phyloP scores from a whole-genome alignment of 495 filamentous ascomycete genomes.

The Aspergillus coremiiformis region DNA sequence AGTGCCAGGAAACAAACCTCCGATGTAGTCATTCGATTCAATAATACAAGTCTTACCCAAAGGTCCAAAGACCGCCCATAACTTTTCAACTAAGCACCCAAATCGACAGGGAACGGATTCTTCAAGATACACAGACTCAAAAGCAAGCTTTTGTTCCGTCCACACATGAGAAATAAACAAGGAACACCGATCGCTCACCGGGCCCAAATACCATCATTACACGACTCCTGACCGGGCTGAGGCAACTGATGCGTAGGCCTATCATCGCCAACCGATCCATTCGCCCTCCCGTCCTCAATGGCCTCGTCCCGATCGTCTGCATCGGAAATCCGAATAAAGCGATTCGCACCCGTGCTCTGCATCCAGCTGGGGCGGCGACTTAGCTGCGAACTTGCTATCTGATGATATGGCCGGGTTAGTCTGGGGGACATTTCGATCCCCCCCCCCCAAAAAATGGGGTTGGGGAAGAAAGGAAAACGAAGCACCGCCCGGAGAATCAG shows the following conservation, averaged over 20 bases:
- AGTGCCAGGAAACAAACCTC: too few species aligned
- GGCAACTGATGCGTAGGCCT: background rate
- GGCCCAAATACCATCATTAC: background rate
- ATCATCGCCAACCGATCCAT: background rate
- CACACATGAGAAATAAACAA: background rate
- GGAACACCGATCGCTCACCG: too few species aligned
- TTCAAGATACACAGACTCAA: background rate
- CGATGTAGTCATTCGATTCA: too few species aligned
- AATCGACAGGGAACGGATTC: too few species aligned
- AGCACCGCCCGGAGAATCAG: too few species aligned
- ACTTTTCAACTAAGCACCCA: too few species aligned
- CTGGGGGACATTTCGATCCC: too few species aligned
- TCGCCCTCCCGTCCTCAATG: background rate
- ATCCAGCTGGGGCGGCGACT: background rate
- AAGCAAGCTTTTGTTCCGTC: background rate
- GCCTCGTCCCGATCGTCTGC: background rate
- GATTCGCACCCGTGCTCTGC: background rate
- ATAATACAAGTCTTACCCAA: too few species aligned
- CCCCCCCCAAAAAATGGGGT: too few species aligned
- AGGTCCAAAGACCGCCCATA: too few species aligned
- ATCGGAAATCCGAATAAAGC: background rate
- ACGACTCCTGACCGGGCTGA: background rate
- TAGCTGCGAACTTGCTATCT: background rate
- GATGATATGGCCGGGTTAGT: too few species aligned
- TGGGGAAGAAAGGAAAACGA: too few species aligned